These are phyloP conservation scores for Fraxinus paxiana DNA, from an alignment of 305 asterid genomes.

Conservation along the genomic window DNA sequence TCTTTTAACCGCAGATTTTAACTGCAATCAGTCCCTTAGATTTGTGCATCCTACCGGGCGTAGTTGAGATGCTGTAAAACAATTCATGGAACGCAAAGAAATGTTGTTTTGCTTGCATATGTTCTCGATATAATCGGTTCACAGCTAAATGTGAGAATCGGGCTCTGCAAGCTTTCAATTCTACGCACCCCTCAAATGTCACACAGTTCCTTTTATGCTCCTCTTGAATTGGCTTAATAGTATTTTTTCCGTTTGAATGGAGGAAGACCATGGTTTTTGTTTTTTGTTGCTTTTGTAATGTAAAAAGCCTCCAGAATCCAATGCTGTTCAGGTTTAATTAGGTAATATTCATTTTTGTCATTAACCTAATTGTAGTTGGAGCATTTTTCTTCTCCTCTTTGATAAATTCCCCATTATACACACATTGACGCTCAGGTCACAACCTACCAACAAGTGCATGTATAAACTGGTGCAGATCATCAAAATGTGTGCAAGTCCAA, in stretches of 20 bases:
- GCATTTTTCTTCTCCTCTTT: not conserved
- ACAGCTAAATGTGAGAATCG: not conserved
- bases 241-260: not conserved
- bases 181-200: not conserved
- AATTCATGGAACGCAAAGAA: not conserved
- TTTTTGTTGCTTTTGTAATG: not conserved
- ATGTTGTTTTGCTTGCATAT: not conserved
- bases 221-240: not conserved
- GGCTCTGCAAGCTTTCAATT: not conserved
- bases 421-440: not conserved
- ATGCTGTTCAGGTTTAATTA: not conserved
- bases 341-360: not conserved
- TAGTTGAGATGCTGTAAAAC: not conserved
- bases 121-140: not conserved
- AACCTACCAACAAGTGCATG: not conserved
- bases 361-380: not conserved
- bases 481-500: not conserved
- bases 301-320: not conserved
- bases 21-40: conserved; percentile 29
- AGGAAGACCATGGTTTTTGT: not conserved
- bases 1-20: conserved; percentile 33
- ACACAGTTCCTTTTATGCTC: not conserved
- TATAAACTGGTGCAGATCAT: not conserved
- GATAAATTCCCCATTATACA: not conserved
- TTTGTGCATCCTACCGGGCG: conserved; percentile 7